A percentile compares a stretch with the other conserved stretches of the same genome.
Conservation (phyloP, 331 rosid genomes). For the Phaseolus coccineus region DNA sequence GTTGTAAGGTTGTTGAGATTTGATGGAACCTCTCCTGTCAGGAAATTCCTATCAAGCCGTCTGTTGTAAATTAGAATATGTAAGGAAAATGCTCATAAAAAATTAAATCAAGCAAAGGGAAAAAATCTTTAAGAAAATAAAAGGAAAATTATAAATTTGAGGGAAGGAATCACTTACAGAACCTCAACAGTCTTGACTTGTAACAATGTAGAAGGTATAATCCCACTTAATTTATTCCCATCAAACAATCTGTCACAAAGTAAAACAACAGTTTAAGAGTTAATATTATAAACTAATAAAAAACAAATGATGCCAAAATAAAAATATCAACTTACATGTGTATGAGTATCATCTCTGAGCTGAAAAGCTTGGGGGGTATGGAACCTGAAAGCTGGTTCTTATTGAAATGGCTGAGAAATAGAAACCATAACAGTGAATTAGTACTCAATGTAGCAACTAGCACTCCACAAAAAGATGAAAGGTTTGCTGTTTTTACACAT, state of each 20-base stretch:
- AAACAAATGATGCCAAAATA: background rate
- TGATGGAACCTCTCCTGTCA: slow-evolving; percentile 74
- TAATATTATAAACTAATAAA: slow-evolving; percentile 24
- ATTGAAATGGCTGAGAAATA: slow-evolving; percentile 78
- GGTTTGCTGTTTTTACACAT: background rate
- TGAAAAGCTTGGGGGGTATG: slow-evolving; percentile 72
- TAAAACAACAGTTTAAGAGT: slow-evolving; percentile 32
- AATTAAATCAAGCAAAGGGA: background rate
- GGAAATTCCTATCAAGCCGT: slow-evolving; percentile 88
- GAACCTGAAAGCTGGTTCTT: slow-evolving; percentile 82
- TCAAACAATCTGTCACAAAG: slow-evolving; percentile 71
- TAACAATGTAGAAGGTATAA: slow-evolving; percentile 74
- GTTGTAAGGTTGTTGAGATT: slow-evolving; percentile 70
- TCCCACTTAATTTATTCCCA: slow-evolving; percentile 70
- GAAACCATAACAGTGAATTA: slow-evolving; percentile 20
- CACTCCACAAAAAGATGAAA: background rate
- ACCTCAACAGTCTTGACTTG: slow-evolving; percentile 84
- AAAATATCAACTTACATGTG: slow-evolving; percentile 68
- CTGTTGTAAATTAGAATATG: slow-evolving; percentile 59
- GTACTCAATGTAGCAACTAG: slow-evolving; percentile 11
- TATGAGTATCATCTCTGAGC: slow-evolving; percentile 74
- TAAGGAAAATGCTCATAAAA: slow-evolving; percentile 21
- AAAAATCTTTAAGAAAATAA: background rate
- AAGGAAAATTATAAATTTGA: background rate
- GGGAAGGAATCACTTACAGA: slow-evolving; percentile 77